Conservation (phyloP, 108 stramenopile genomes). For the Stephanodiscus triporus region DNA sequence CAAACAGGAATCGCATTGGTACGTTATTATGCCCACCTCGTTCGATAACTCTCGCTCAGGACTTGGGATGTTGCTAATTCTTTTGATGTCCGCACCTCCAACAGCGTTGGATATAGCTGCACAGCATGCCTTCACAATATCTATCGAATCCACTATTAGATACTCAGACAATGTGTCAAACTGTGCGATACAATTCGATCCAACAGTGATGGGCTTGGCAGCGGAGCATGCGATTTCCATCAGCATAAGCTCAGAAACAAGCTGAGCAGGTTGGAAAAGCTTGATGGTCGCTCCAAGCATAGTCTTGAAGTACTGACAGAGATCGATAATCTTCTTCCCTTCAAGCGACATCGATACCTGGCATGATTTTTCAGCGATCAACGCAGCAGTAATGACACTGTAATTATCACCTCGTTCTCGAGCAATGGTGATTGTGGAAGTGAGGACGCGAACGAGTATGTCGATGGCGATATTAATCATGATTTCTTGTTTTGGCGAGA, state of each 20-base stretch:
- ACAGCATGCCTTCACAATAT: slow-evolving; percentile 46
- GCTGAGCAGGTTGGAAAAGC: slow-evolving; percentile 16
- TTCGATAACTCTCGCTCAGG: slow-evolving; percentile 18
- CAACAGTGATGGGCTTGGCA: neutral
- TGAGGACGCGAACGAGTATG: slow-evolving; percentile 29
- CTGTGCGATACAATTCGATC: slow-evolving; percentile 36
- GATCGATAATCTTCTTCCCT: slow-evolving; percentile 39
- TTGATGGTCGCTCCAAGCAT: slow-evolving; percentile 23
- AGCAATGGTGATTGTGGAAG: slow-evolving; percentile 24
- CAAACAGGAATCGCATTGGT: slow-evolving; percentile 79
- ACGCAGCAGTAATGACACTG: slow-evolving; percentile 10
- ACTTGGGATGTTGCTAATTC: slow-evolving; percentile 5
- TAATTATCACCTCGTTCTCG: slow-evolving; percentile 23
- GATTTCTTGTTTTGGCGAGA: slow-evolving; percentile 25
- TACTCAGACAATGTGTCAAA: slow-evolving; percentile 38
- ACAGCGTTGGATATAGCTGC: slow-evolving; percentile 17
- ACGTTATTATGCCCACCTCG: slow-evolving; percentile 25
- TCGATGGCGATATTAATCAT: slow-evolving; percentile 23
- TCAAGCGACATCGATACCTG: slow-evolving; percentile 42
- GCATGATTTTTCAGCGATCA: slow-evolving; percentile 24
- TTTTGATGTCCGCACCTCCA: neutral
- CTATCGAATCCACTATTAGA: slow-evolving; percentile 15
- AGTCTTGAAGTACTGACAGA: slow-evolving; percentile 7
- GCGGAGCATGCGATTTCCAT: slow-evolving; percentile 34
- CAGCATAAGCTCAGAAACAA: slow-evolving; percentile 38